Conservation (phyloP, 345 rosid species). For the Mercurialis annua region DNA sequence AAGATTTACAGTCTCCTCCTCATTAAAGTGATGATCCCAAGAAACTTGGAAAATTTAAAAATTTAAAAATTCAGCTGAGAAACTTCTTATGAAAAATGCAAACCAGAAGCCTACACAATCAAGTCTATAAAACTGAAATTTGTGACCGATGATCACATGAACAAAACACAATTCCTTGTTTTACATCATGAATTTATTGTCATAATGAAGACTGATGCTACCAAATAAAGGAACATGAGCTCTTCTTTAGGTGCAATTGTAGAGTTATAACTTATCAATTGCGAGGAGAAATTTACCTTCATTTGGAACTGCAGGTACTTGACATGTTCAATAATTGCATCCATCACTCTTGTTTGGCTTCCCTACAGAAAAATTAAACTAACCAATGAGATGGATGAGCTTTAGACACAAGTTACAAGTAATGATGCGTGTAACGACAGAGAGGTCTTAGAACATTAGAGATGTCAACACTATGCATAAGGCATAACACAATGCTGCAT, state of each 20-base stretch:
- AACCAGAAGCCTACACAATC: neutral
- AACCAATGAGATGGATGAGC: slow-evolving; percentile 3
- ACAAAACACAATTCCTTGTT: neutral
- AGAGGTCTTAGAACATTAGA: neutral
- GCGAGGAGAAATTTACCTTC: slow-evolving; percentile 35
- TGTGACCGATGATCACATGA: neutral
- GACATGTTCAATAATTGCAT: slow-evolving; percentile 41
- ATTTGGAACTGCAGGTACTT: slow-evolving; percentile 59
- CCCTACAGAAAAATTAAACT: slow-evolving; percentile 26
- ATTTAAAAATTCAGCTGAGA: too few species aligned
- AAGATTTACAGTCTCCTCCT: too few species aligned
- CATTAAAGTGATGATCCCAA: neutral
- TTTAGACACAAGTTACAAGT: neutral
- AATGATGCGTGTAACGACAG: neutral
- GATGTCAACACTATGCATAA: neutral
- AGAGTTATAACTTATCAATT: neutral
- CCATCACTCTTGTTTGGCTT: slow-evolving; percentile 31
- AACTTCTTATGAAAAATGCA: neutral
- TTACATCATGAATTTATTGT: neutral
- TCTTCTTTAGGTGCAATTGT: neutral
- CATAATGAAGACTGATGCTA: neutral
- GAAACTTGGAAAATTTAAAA: neutral
- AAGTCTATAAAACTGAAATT: neutral
- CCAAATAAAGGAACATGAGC: neutral
- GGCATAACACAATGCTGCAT: neutral